Base-by-base conservation (phyloP, 139 green algal species). In the Pedinophyceae sp. region DNA sequence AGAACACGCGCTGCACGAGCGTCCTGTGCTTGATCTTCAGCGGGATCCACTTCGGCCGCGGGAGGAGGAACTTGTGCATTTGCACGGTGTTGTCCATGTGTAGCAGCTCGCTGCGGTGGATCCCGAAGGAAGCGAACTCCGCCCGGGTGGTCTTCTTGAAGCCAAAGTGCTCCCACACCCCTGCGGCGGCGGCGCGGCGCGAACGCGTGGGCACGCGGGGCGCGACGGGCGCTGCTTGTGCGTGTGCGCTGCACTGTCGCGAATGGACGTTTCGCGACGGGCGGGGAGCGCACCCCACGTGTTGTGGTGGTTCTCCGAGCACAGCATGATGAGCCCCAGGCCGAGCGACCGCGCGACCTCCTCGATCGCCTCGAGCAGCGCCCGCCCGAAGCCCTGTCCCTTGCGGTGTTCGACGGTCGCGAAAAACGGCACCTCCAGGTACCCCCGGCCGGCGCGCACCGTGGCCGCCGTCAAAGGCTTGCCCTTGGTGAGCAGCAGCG, bases 21-120 rank as follows among this genome's bases (percentile, higher is more conserved):
- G 52, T 38, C 34, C 72, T 59, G 40, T 93, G 84, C 61, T 58
- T 56, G 38, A 93, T 63, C 1, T 81, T 41, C 0, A 93, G 27
- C 20, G 74, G 53, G 40, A 53, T 64, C 68, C 76, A 82, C 4
- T 52, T 50, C 13, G 41, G 52, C 2, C 55, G 47, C 3, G 61
- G 61, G 2, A 69, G 66, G 54, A 93, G 68, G 19, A 69, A 56
- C 65, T 90, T 90, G 59, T 83, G 66, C 84, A 93, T 93, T 68
- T 87, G 76, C 40, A 88, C 80, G 3, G 82, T 94, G 70, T 93
- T 90, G 67, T 89, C 81, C 80, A 95, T 89, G 74, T 94, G 82
- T 51, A 94, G 68, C 25, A 94, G 64, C 62, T 93, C 85, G 5
- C 69, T n/a, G n/a, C n/a, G n/a, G n/a, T n/a, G n/a, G n/a, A n/a